Conservation (phyloP, 805 yeast genomes). For the Kodamaea jinghongensis region DNA sequence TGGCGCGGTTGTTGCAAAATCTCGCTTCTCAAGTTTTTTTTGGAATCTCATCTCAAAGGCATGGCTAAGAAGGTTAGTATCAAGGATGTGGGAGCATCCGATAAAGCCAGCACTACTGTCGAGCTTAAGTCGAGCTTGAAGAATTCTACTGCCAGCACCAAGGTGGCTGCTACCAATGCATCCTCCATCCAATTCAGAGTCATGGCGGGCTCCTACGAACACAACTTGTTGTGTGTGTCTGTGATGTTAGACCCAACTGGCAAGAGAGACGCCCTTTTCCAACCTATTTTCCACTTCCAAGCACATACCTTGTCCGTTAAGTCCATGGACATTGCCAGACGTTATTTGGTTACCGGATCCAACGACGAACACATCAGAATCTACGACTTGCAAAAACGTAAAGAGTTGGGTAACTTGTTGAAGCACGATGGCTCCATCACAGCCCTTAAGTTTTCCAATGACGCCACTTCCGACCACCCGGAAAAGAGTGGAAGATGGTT, state of each 20-base stretch:
- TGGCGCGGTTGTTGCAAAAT: neutral
- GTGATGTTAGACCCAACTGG: constrained; percentile 49
- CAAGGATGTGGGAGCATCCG: neutral
- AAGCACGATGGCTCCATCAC: constrained; percentile 91
- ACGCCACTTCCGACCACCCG: constrained; percentile 24
- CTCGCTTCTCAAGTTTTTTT: neutral
- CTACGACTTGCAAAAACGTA: constrained; percentile 89
- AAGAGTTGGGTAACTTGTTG: constrained; percentile 86
- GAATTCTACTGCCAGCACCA: constrained; percentile 7
- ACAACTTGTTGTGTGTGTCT: constrained; percentile 81
- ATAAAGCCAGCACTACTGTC: neutral
- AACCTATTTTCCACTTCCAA: constrained; percentile 93
- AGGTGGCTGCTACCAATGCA: constrained; percentile 4
- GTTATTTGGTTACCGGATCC: constrained; percentile 89
- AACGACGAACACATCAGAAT: constrained; percentile 95
- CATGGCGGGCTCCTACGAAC: constrained; percentile 94
- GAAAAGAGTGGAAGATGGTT: constrained; percentile 79
- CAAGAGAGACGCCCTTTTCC: constrained; percentile 62
- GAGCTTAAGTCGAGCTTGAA: constrained; percentile 10
- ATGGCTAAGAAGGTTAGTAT: constrained; percentile 5
- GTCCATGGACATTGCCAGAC: constrained; percentile 73
- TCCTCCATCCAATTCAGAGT: constrained; percentile 57
- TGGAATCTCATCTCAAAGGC: constrained; percentile 4
- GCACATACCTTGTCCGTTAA: constrained; percentile 90
- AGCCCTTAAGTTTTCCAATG: constrained; percentile 65